These are phyloP conservation scores for Tricholoma flavovirens DNA, from an alignment of 768 basidiomycete genomes.

Conservation along the genomic window DNA sequence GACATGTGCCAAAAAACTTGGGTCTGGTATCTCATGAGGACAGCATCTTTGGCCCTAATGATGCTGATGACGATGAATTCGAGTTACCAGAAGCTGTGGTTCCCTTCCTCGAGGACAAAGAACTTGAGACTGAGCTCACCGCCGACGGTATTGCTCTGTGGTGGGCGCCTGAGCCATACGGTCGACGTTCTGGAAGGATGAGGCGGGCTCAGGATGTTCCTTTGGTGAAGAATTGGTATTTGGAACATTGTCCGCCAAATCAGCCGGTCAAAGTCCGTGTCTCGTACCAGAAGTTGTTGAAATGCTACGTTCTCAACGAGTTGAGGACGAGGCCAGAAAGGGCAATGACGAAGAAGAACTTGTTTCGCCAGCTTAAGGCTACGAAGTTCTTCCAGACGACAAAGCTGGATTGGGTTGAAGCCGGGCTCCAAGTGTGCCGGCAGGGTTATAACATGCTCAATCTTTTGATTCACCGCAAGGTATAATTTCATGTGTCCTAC, in stretches of 20 bases:
- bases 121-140: slow-evolving; percentile 84
- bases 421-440: slow-evolving; percentile 95
- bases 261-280: slow-evolving; percentile 98
- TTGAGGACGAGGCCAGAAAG: slow-evolving; percentile 86
- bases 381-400: slow-evolving; percentile 99
- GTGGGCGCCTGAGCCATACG: slow-evolving; percentile 98
- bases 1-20: slow-evolving; percentile 75
- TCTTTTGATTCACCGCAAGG: slow-evolving; percentile 96
- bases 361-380: slow-evolving; percentile 94
- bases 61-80: slow-evolving; percentile 81
- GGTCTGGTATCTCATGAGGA: slow-evolving; percentile 88
- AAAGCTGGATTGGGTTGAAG: slow-evolving; percentile 97
- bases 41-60: slow-evolving; percentile 84
- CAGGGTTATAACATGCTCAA: slow-evolving; percentile 99
- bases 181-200: slow-evolving; percentile 86
- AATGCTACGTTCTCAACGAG: slow-evolving; percentile 94
- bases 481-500: slow-evolving; percentile 19
- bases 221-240: slow-evolving; percentile 96
- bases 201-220: slow-evolving; percentile 94
- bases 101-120: slow-evolving; percentile 77
- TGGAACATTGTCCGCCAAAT: slow-evolving; percentile 95
- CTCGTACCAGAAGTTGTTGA: slow-evolving; percentile 96
- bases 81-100: slow-evolving; percentile 70
- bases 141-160: slow-evolving; percentile 96
- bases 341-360: slow-evolving; percentile 96